Conservation (phyloP, 2,329 filamentous ascomycete genomes). For the Ceratocystis colombiana region DNA sequence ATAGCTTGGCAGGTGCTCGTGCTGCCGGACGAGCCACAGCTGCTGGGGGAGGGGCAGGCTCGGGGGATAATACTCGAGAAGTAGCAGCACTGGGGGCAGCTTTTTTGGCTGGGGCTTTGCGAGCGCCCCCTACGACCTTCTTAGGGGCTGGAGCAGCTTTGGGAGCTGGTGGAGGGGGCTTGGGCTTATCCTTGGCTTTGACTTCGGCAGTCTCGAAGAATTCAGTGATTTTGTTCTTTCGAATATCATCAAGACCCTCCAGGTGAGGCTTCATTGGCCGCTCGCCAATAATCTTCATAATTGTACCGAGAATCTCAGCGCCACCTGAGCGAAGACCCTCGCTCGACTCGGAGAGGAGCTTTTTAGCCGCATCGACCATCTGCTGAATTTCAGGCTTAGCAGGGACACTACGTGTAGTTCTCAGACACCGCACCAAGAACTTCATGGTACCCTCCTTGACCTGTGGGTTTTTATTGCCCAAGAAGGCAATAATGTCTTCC, state of each 20-base stretch:
- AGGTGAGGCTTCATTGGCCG: constrained; percentile 87
- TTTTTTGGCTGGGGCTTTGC: constrained; percentile 39
- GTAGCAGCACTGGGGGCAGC: constrained; percentile 33
- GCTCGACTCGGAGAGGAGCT: constrained; percentile 79
- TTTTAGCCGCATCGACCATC: constrained; percentile 82
- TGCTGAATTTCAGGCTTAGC: constrained; percentile 70
- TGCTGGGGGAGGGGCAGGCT: constrained; percentile 33
- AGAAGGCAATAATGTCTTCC: constrained; percentile 77
- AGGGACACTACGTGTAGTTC: constrained; percentile 73
- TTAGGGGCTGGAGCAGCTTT: constrained; percentile 42
- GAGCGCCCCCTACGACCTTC: constrained; percentile 36
- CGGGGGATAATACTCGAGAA: constrained; percentile 28
- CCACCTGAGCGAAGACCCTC: constrained; percentile 78
- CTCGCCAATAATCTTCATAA: constrained; percentile 99
- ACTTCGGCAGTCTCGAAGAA: constrained; percentile 57
- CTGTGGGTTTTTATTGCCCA: constrained; percentile 93
- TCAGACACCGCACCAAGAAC: constrained; percentile 81
- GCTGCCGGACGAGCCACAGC: constrained; percentile 48
- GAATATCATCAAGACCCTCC: constrained; percentile 87
- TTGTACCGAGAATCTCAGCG: constrained; percentile 80
- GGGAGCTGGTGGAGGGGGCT: constrained; percentile 57
- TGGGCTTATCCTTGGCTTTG: constrained; percentile 59
- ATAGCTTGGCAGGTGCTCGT: constrained; percentile 44
- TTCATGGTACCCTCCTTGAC: constrained; percentile 93
- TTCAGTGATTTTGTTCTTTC: constrained; percentile 92